Base-by-base conservation (phyloP, 495 filamentous ascomycete species). In the Aspergillus sclerotiicarbonarius region DNA sequence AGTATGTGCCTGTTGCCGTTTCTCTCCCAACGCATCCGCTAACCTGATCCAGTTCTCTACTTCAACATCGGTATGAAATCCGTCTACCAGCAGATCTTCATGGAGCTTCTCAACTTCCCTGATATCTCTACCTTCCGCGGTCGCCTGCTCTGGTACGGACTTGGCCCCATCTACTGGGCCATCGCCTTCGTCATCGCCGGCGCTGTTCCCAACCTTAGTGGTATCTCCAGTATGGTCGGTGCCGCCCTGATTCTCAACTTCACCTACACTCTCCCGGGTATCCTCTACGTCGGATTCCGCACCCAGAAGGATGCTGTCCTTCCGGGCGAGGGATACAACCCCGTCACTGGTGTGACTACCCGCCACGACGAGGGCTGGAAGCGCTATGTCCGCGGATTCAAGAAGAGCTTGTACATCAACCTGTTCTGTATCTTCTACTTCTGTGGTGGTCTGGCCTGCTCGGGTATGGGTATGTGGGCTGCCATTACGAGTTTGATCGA, bases 51-150 rank as follows among this genome's bases (percentile, higher is more conserved):
- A 45, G 43, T 45, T 9, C 43, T 45, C 43, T 45, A 45, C 43
- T 45, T 45, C 43, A 45, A 45, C 43, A 45, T 45, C 15, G 43
- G 43, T 12, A 45, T 45, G 43, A 45, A 45, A 20, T 18, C 43
- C 13, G 19, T 45, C 43, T 45, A 45, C 43, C 43, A 45, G 43
- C n/a, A 45, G 19, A 12, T 45, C n/a, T 45, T 45, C 43, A 16
- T 18, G 43, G 43, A 45, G 43, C 9, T 45, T n/a, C 16, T 45
- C 15, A 3, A 45, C 43, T 45, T 45, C 43, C 43, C 43, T 18
- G 43, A 16, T n/a, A 45, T 45, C 43, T 18, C 43, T 2, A 45
- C 43, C 43, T 45, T 45, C 43, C 43, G 43, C 4, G 43, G 43
- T 8, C 43, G 43, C 15, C 1, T 45, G 15, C 43, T 45, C 13